Evolutionary conservation across 495 filamentous ascomycete genomes (phyloP).

Genomic region (Neurospora discreta): DNA sequence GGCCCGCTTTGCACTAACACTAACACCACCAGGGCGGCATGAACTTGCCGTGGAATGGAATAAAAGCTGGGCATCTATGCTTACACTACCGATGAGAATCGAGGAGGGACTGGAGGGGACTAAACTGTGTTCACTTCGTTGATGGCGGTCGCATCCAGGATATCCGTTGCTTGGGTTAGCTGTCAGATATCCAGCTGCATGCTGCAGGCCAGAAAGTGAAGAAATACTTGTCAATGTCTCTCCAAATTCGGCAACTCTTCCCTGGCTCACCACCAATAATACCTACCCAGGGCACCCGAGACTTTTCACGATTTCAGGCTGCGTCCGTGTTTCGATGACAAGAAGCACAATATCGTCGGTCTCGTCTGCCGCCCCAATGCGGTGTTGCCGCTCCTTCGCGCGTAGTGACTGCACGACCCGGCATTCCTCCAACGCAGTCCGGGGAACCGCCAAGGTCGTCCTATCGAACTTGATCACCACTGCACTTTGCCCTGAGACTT

Average conservation of each 20-base stretch:
- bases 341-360: neutral
- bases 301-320: neutral
- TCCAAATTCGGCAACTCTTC: neutral
- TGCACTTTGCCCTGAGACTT: neutral
- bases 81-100: no score
- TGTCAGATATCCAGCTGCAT: neutral
- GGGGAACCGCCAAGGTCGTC: constrained; percentile 15
- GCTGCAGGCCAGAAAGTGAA: neutral
- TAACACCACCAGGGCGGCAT: neutral
- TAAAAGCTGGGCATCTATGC: neutral
- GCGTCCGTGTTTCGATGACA: neutral
- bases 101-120: no score
- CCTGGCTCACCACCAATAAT: neutral
- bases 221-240: neutral
- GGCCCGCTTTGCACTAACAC: neutral
- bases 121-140: no score
- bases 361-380: neutral
- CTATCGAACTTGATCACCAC: neutral
- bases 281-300: neutral
- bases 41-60: neutral
- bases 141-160: no score
- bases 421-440: constrained; percentile 40
- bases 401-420: constrained; percentile 14
- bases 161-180: neutral
- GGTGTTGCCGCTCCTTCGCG: neutral